Percentiles rank a stretch among this genome's conserved stretches.
Evolutionary conservation across 2,329 filamentous ascomycete species (phyloP).

Genomic region (Calonectria pseudoreteaudii): DNA sequence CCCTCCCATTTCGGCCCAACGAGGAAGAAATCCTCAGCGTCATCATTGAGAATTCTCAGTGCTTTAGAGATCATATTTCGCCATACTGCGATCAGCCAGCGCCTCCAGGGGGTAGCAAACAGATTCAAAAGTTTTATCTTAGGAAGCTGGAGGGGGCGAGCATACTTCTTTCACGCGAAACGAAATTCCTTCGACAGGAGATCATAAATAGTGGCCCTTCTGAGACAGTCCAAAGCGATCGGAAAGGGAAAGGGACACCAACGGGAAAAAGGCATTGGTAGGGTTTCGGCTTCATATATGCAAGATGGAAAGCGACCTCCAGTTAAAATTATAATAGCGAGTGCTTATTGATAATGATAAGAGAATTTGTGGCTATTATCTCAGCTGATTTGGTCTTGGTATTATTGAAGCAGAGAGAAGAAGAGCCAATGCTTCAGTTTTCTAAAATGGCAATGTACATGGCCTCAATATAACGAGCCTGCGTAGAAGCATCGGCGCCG

Average conservation of each 20-base stretch:
- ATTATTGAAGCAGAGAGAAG: too few species aligned
- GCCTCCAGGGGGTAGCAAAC: background rate
- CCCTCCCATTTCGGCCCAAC: background rate
- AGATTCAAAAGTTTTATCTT: background rate
- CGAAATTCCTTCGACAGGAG: background rate
- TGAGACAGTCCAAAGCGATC: too few species aligned
- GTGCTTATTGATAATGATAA: background rate
- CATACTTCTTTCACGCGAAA: background rate
- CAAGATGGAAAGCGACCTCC: too few species aligned
- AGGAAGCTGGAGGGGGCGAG: background rate
- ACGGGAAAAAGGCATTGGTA: background rate
- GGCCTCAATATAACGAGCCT: background rate
- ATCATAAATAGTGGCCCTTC: background rate
- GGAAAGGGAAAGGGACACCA: too few species aligned
- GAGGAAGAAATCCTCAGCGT: background rate
- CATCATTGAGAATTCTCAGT: background rate
- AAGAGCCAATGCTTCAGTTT: background rate
- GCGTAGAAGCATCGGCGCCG: background rate
- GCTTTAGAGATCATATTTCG: background rate
- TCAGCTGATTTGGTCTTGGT: background rate
- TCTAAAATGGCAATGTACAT: background rate
- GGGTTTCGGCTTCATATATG: too few species aligned
- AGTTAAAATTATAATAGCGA: background rate
- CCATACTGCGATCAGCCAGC: background rate
- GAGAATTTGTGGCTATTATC: background rate